Evolutionary conservation across 2,329 filamentous ascomycete species (phyloP), one percentile per base, ranked within the genome.

Genomic region (Neodidymelliopsis sp.): DNA sequence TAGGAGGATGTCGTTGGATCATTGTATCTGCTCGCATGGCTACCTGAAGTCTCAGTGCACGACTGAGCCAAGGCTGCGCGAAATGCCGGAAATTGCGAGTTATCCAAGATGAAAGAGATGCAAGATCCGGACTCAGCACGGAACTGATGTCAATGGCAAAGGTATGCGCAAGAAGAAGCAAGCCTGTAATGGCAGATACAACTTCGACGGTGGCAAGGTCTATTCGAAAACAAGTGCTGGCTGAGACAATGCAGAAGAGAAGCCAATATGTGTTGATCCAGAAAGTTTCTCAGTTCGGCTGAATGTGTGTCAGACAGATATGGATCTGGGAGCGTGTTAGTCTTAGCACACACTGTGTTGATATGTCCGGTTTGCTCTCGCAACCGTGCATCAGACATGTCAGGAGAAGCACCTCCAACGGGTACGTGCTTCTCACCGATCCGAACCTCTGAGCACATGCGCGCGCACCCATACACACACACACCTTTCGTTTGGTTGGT

Each of bases 1-100:
- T 73, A 11, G 69, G 70, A 30, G 71, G 71, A 39, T 71, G 70
- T 45, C 66, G 63, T 19, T 70, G 71, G 42, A 70, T 44, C 51
- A 72, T 58, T 44, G 62, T 65, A 52, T 69, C 67, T 44, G 63
- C 51, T 56, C 66, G 69, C 70, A 72, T 72, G 44, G 42, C 52
- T 59, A 53, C 42, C 43, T 19, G 16, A 23, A 40, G 38, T 33
- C 45, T 45, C 33, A 39, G 48, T 27, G 57, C 51, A 49, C 39
- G 33, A 47, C 24, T 27, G 18, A 24, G 28, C 23, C 41, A 35
- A 37, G 11, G 42, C 40, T 38, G 37, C 29, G 29, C 29, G 46
- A 43, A 42, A 53, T 33, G 42, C 45, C 43, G 45, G 36, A 50
- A 25, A 45, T 46, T 31, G 35, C 39, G 29, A 27, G 20, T 31